Conservation (phyloP, 495 filamentous ascomycete genomes). For the Parathielavia appendiculata region DNA sequence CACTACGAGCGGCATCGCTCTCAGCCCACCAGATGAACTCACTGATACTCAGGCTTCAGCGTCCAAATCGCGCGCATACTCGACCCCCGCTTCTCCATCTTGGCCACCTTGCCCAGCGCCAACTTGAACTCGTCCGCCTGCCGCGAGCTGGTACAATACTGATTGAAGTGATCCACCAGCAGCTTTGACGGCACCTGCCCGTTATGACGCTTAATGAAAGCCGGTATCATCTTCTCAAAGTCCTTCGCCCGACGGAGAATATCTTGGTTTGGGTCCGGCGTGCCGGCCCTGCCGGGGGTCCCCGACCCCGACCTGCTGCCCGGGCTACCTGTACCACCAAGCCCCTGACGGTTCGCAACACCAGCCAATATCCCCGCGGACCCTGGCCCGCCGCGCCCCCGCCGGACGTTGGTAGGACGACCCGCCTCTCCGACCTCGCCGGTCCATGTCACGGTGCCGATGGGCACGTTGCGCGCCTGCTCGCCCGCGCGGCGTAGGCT, state of each 20-base stretch:
- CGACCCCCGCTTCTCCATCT: constrained; percentile 37
- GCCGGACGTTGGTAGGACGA: constrained; percentile 38
- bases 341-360: constrained; percentile 52
- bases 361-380: constrained; percentile 57
- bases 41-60: constrained; percentile 29
- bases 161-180: constrained; percentile 71
- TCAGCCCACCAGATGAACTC: neutral
- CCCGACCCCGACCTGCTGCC: constrained; percentile 34
- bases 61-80: constrained; percentile 44
- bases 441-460: constrained; percentile 92
- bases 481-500: constrained; percentile 69
- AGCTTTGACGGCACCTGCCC: constrained; percentile 67
- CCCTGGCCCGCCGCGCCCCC: constrained; percentile 36
- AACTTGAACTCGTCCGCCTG: constrained; percentile 46
- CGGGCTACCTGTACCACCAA: constrained; percentile 31
- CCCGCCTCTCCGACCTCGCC: constrained; percentile 74
- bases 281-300: constrained; percentile 19
- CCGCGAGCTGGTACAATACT: constrained; percentile 40
- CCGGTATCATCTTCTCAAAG: constrained; percentile 67
- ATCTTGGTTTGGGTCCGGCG: too few relatives aligned
- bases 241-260: constrained; percentile 43
- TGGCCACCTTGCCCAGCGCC: constrained; percentile 48
- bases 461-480: constrained; percentile 61
- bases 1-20: neutral
- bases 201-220: constrained; percentile 65